Base-by-base conservation (phyloP, 2,329 filamentous ascomycete genomes). In the Leptographium lundbergii region DNA sequence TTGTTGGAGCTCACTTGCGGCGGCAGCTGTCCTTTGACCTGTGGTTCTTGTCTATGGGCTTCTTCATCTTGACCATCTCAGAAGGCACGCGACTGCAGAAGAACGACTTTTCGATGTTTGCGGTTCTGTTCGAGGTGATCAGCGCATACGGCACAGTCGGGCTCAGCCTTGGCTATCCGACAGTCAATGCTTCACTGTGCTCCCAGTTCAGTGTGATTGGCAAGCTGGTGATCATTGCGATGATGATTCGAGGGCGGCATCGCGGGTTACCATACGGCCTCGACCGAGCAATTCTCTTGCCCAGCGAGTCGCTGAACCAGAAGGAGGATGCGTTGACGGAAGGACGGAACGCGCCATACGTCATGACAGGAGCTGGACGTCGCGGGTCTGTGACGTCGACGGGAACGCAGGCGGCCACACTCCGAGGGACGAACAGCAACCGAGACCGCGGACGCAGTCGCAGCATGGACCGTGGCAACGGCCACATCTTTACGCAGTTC, bases 111-210 rank as follows among this genome's bases (percentile, higher is more conserved):
- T 80, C 82, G 60, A 74, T 89, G 69, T 91, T 89, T 69, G 74
- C 79, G 7, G 76, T 85, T 6, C 77, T 96, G 3, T 96, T 96
- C 66, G 91, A 96, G 69, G 84, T 95, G 54, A 84, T 96, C 61
- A 92, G 88, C 59, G 91, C 91, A 1, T 96, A 96, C 67, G 95
- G 94, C 63, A 99, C 94, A 1, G 94, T 99, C 29, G 94, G 94
- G 0, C 75, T 99, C 60, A 92, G 87, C 56, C 79, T 99, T 19
- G 94, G 94, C 6, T 96, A 92, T 62, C 78, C 87, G 0, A 76
- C 73, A 24, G 78, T 84, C 69, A 88, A 96, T 70, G 81, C 90
- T 0, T 91, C 88, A 0, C 90, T 99, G 64, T 91, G 84, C 36
- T 86, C 81, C 0, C 83, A 96, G 65, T 96, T 99, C 70, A 82